Evolutionary conservation across 768 basidiomycete genomes (phyloP), one percentile per base, ranked within the genome.

Genomic region (Amanita rubescens): DNA sequence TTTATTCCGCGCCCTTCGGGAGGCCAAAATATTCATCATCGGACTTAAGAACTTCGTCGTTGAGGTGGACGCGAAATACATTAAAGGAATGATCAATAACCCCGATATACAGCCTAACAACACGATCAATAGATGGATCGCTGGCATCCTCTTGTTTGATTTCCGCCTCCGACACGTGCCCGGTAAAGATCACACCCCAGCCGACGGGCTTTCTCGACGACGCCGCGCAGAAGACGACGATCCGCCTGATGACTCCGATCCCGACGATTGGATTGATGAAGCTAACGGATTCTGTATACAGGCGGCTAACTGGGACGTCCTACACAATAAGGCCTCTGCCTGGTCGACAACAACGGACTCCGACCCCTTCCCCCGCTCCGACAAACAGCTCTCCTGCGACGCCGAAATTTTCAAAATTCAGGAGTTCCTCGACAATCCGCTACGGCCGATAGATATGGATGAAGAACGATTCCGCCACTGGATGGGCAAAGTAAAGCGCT

Each of bases 1-100:
- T 0, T 43, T 75, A 0, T 70, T 59, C 20, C 54, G 57, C 12
- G 65, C 63, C 0, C 32, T 71, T 0, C 49, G 60, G 10, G 58
- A 51, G 0, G 12, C 15, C 35, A 37, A 37, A 14, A 37, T 37
- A 30, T 37, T 37, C 35, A 11, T 37, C 5, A 37, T 37, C 35
- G 5, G 35, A 2, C 11, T 37, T 14, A 15, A 15, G 5, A 37
- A 2, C 3, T 14, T 37, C 11, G n/a, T 37, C 6, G 14, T 37
- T 2, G 35, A 37, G n/a, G 35, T 37, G 5, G 35, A 37, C 14
- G 35, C 35, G 3, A 37, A 37, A 14, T 37, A 37, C 2, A 9
- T 15, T 1, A 37, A 37, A 15, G 35, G 35, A 15, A 37, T 37
- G 12, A 37, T 37, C 35, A 37, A 15, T 17, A 37, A 37, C 14